Base-by-base conservation (phyloP, 345 rosid genomes). In the Salix koriyanagi region DNA sequence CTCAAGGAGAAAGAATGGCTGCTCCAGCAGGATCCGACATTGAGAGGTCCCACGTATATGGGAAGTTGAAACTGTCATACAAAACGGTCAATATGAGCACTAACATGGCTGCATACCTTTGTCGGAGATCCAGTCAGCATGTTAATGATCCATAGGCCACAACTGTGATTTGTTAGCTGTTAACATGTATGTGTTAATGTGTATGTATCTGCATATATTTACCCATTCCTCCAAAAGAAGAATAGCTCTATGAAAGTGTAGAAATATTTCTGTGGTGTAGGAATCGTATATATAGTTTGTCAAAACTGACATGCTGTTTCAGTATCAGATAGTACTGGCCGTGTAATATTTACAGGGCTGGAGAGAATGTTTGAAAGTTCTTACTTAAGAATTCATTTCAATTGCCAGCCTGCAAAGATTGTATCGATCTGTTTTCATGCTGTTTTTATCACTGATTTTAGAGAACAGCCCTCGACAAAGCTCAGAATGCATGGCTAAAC, bases 1-100 rank as follows among this genome's bases (percentile, higher is more conserved):
- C 91, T 92, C 23, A 92, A 92, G 77, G 92, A 91, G 81, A 91
- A 84, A 81, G 97, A 91, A 75, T 86, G 95, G 91, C 76, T 85
- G 34, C 84, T 84, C 46, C 91, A 89, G 85, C 83, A 85, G 79
- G 88, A 86, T 85, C 88, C 90, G 76, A 82, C 85, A 54, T 69
- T 84, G 81, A 84, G 85, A 81, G 89, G 88, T 67, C 88, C 88
- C 60, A 75, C 93, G 18, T 87, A 81, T 73, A 82, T 83, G 89
- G 88, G 92, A 76, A 86, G 86, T 77, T 91, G 75, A 71, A 56
- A 71, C 10, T 15, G 66, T 7, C 65, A 69, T 21, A 15, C 36
- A 15, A 67, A 74, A 76, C 46, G 2, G 56, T 46, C 23, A 32
- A 46, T 30, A 39, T 23, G 44, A 77, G 70, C 68, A 46, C 23